These are phyloP conservation scores for Volvox africanus DNA, from an alignment of 139 green algal genomes.

Conservation along the genomic window DNA sequence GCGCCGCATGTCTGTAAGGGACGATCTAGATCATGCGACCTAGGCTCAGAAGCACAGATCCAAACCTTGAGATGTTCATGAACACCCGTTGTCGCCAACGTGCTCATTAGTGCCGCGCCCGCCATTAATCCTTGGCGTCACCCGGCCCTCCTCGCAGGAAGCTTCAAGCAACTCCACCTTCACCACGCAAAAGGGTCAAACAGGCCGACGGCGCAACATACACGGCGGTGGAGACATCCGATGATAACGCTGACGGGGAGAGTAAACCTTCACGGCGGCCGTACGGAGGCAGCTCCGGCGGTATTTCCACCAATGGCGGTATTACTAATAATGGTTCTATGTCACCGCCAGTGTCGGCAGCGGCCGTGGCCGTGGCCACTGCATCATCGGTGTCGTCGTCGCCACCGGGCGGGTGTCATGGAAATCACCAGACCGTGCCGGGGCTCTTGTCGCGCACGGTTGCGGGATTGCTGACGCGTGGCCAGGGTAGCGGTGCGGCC, in stretches of 20 bases:
- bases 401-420: not conserved
- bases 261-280: no score
- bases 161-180: not conserved
- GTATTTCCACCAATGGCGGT: not conserved
- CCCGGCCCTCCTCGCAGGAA: no score
- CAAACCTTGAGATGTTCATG: no score
- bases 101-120: no score
- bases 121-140: no score
- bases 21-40: no score
- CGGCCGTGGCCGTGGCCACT: not conserved
- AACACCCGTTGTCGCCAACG: no score
- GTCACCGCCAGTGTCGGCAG: not conserved
- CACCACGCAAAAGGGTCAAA: conserved; percentile 43
- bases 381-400: not conserved
- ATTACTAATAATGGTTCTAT: not conserved
- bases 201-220: not conserved
- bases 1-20: no score
- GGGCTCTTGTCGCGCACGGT: not conserved
- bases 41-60: no score
- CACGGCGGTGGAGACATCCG: not conserved
- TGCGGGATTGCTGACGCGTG: not conserved
- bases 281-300: not conserved
- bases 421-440: not conserved
- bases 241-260: not conserved
- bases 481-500: not conserved